These are phyloP conservation scores for Cubamyces sp. DNA, from an alignment of 768 basidiomycete genomes.

Conservation along the genomic window DNA sequence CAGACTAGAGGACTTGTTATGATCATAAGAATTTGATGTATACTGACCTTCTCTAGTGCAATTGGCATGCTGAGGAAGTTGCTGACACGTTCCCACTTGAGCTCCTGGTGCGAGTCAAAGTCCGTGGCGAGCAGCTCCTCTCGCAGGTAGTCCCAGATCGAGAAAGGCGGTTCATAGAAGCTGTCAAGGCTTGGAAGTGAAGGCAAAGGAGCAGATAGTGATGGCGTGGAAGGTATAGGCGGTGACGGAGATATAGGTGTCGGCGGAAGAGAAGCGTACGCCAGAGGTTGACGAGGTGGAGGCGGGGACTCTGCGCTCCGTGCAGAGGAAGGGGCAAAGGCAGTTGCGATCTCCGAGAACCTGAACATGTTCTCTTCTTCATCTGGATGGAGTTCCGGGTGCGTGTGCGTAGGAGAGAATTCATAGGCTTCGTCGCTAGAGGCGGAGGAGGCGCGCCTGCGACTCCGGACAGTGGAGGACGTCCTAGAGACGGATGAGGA, in stretches of 20 bases:
- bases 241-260: conserved; percentile 65
- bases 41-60: conserved; percentile 85
- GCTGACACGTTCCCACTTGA: conserved; percentile 95
- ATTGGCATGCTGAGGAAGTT: conserved; percentile 93
- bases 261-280: conserved; percentile 75
- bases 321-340: conserved; percentile 18
- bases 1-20: no score
- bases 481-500: conserved; percentile 10
- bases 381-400: conserved; percentile 23
- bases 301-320: conserved; percentile 9
- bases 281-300: conserved; percentile 41
- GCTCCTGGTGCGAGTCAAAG: conserved; percentile 90
- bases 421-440: conserved; percentile 25
- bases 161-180: conserved; percentile 58
- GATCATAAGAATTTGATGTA: no score
- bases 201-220: conserved; percentile 29
- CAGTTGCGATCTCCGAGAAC: conserved; percentile 19
- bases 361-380: conserved; percentile 22
- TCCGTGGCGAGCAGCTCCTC: conserved; percentile 92
- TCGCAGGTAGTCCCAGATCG: conserved; percentile 89
- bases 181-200: conserved; percentile 23
- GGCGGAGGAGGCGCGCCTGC: conserved; percentile 25
- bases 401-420: conserved; percentile 22
- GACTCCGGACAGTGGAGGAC: conserved; percentile 14
- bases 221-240: conserved; percentile 23